phyloP scores from a whole-genome alignment of 768 basidiomycete genomes.

The Porphyrellus cyaneotinctus region DNA sequence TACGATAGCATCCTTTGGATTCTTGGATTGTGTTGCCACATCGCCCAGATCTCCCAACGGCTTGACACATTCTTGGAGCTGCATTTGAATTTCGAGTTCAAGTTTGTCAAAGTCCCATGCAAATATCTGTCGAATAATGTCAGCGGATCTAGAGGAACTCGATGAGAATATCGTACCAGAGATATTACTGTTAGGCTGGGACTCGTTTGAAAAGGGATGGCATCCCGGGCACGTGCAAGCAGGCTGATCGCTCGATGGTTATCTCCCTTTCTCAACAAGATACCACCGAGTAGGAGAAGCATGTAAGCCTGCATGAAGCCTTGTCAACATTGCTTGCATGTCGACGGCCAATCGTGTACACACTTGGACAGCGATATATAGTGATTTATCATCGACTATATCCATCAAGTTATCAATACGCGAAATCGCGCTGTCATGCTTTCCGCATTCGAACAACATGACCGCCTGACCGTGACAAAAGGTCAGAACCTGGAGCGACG shows the following conservation, averaged over 20 bases:
- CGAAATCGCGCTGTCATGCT: not conserved
- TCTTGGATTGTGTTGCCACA: not conserved
- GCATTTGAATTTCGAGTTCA: not conserved
- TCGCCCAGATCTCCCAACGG: not conserved
- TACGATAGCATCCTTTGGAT: not conserved
- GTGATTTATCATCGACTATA: too few species aligned
- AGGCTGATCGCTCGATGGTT: too few species aligned
- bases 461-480: not conserved
- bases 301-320: too few species aligned
- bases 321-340: too few species aligned
- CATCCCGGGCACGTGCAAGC: not conserved
- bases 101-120: not conserved
- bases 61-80: not conserved
- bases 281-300: too few species aligned
- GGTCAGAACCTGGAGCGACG: not conserved
- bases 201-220: not conserved
- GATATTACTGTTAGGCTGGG: not conserved
- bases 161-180: not conserved
- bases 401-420: too few species aligned
- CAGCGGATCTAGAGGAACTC: not conserved
- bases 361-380: too few species aligned
- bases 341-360: too few species aligned
- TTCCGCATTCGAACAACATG: not conserved
- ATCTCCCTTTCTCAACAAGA: too few species aligned
- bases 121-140: not conserved